Evolutionary conservation across 352 stramenopile genomes (phyloP), one percentile per base, ranked within the genome.

Genomic region (Globisporangium acanthophoron): DNA sequence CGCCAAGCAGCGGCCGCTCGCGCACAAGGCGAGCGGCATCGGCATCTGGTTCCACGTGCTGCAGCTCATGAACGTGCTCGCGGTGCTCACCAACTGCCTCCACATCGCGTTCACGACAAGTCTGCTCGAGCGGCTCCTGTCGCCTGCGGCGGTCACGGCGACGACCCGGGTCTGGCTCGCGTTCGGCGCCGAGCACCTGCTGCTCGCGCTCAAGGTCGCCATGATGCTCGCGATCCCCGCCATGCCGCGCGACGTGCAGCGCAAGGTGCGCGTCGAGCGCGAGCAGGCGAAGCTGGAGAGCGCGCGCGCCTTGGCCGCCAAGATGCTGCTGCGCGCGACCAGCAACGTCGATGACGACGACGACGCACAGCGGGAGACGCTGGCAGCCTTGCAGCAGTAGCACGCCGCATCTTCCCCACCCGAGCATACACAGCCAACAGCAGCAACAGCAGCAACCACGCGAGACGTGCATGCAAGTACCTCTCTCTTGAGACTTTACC

Each of bases 1-100:
- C 61, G 85, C 78, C 63, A 90, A 88, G 71, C 87, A 97, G 50
- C 79, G 96, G 21, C 92, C 94, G 6, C 75, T 98, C 33, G 81
- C 92, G 6, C 80, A 88, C 62, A 97, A 97, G 69, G 96, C 94
- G 35, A 96, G 92, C 52, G 94, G 88, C 54, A 97, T 97, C 53
- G 83, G 85, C 50, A 71, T 94, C 58, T 94, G 85, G 85, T 60
- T 97, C 48, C 65, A 79, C 33, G 88, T 98, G 53, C 77, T 98
- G 27, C 92, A 98, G 70, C 83, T 97, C 70, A 97, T 98, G 70
- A 97, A 90, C 31, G 86, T 98, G 5, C 78, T 98, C 66, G 94
- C 91, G 11, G 88, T 98, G 59, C 74, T 98, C 47, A 98, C 96
- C 54, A 98, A 98, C 68, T 98, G 92, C 60, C 90, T 96, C 58